A percentile compares a stretch with the other conserved stretches of the same genome.
Evolutionary conservation across 192 early-diverging fungal genomes (phyloP).

Genomic region (Coemansia sp.): DNA sequence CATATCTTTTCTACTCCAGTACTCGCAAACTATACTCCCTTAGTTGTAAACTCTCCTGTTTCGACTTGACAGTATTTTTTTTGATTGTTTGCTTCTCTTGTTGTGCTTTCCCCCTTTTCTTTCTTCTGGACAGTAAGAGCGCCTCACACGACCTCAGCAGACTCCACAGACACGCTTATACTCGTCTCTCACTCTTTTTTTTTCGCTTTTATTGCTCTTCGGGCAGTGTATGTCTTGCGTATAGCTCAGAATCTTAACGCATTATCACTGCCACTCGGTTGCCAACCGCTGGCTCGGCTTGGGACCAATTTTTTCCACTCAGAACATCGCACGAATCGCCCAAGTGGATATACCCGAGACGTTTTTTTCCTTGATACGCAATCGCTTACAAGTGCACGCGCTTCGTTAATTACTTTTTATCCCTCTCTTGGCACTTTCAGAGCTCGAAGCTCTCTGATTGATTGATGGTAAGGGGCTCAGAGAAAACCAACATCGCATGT

Average conservation of each 20-base stretch:
- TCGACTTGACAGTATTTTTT: neutral
- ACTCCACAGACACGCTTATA: neutral
- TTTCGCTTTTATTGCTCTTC: neutral
- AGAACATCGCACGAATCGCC: neutral
- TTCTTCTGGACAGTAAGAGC: neutral
- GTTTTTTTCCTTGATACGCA: neutral
- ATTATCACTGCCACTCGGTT: neutral
- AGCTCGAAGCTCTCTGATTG: neutral
- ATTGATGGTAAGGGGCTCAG: neutral
- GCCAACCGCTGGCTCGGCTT: neutral
- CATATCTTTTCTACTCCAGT: conserved; percentile 15
- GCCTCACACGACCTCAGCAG: neutral
- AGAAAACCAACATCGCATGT: neutral
- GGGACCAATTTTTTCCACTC: neutral
- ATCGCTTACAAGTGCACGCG: neutral
- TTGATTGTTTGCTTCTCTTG: conserved; percentile 4
- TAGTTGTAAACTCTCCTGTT: neutral
- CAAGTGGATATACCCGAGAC: neutral
- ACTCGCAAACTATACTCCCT: neutral
- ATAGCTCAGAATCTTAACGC: neutral
- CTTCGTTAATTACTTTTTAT: neutral
- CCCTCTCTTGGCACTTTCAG: neutral
- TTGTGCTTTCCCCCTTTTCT: conserved; percentile 10
- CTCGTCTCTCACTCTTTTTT: neutral
- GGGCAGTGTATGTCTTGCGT: neutral